Evolutionary conservation across 2,329 filamentous ascomycete species (phyloP), one percentile per base, ranked within the genome.

Genomic region (Arthrobotrys sinensis): DNA sequence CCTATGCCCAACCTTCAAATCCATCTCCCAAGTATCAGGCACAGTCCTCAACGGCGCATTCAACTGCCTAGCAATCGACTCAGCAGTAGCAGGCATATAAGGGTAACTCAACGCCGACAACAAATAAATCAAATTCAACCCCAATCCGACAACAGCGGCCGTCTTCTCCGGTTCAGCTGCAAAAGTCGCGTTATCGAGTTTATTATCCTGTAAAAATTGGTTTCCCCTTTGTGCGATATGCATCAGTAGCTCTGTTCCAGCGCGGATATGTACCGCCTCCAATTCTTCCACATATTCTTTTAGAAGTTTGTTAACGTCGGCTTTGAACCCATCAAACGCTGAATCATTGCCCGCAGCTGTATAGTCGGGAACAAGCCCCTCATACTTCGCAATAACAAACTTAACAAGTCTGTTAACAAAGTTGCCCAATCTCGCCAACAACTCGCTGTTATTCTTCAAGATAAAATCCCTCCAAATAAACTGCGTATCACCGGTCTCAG

Each of bases 391-490:
- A 85, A 93, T 90, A 84, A 91, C 88, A 83, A 93, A 92, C 85
- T 93, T 93, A 85, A 93, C 87, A 32, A 92, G 87, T 68, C 91
- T 88, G 85, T 92, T 91, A 83, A 92, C 90, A 81, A 93, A 89
- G 84, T 94, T 93, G 16, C 88, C 90, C 72, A 91, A 87, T 81
- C 92, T 92, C 80, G 90, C 88, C 34, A 92, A 87, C n/a, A 97
- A 88, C 83, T 96, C 93, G 82, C 92, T 94, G 87, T 97, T 97
- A 87, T 97, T 97, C 81, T 89, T 88, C 40, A 90, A 88, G 79
- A 96, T 91, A 85, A 97, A 96, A 53, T 91, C 88, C 73, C 89
- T 89, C 94, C 94, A 97, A 83, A 95, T 92, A 84, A 97, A 97
- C 83, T 97, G 92, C 0, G 93, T 92, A 83, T 97, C 94, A 64